Evolutionary conservation across 1,284 basidiomycete species (phyloP).

Genomic region (Sporisorium scitamineum): DNA sequence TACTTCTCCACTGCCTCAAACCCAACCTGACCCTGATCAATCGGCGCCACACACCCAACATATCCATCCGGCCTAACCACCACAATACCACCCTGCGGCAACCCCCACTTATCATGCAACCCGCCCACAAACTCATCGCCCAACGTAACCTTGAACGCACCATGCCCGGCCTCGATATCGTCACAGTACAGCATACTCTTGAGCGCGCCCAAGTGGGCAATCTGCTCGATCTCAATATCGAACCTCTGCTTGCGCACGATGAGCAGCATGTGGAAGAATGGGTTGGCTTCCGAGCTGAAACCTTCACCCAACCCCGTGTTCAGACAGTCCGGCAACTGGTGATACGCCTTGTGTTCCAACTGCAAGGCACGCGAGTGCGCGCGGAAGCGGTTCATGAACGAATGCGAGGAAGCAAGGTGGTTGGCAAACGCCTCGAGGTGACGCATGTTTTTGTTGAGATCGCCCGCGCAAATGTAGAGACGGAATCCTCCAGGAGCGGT

Average conservation of each 20-base stretch:
- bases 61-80: slow-evolving; percentile 82
- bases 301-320: slow-evolving; percentile 61
- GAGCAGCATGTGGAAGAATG: slow-evolving; percentile 67
- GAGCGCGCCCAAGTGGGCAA: slow-evolving; percentile 68
- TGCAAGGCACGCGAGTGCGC: slow-evolving; percentile 44
- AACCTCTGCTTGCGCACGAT: slow-evolving; percentile 64
- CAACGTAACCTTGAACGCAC: slow-evolving; percentile 69
- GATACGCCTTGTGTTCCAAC: slow-evolving; percentile 41
- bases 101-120: slow-evolving; percentile 74
- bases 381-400: slow-evolving; percentile 62
- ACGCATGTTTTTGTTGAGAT: slow-evolving; percentile 68
- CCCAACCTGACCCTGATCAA: slow-evolving; percentile 71
- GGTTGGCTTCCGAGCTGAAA: slow-evolving; percentile 62
- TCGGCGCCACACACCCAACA: slow-evolving; percentile 75
- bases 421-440: slow-evolving; percentile 45
- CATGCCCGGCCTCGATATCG: slow-evolving; percentile 71
- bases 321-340: slow-evolving; percentile 44
- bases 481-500: slow-evolving; percentile 78
- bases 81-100: slow-evolving; percentile 74
- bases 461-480: slow-evolving; percentile 78
- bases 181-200: slow-evolving; percentile 71
- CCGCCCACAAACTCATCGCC: slow-evolving; percentile 56
- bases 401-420: slow-evolving; percentile 46
- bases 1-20: slow-evolving; percentile 73
- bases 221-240: slow-evolving; percentile 64